Conservation (phyloP, 805 yeast genomes). For the Zygosaccharomyces pseudorouxii region DNA sequence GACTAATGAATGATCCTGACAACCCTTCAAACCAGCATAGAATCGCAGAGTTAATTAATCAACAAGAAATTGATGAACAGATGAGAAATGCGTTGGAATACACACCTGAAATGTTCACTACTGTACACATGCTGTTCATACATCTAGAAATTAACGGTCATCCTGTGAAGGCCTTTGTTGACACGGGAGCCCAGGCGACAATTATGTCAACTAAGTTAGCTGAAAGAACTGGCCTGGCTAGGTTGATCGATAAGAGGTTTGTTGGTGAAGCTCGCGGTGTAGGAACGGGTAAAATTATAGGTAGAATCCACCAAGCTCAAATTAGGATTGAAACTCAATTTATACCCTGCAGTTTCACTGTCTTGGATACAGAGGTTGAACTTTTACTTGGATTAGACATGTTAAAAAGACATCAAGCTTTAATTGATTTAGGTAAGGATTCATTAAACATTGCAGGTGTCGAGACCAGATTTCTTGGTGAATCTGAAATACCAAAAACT, state of each 20-base stretch:
- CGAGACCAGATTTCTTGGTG: conserved; percentile 67
- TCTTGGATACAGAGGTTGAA: conserved; percentile 68
- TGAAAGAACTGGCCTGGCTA: conserved; percentile 60
- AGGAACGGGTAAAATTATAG: conserved; percentile 72
- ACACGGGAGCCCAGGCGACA: conserved; percentile 92
- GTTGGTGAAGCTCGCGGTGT: conserved; percentile 87
- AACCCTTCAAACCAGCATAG: conserved; percentile 62
- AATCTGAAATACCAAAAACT: conserved; percentile 57
- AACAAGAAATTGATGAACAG: conserved; percentile 74
- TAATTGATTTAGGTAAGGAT: conserved; percentile 65
- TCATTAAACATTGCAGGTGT: conserved; percentile 66
- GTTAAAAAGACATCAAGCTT: conserved; percentile 83
- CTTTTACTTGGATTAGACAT: conserved; percentile 84
- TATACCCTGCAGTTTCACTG: conserved; percentile 65
- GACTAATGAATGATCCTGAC: conserved; percentile 61
- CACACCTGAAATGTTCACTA: conserved; percentile 84
- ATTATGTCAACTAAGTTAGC: conserved; percentile 77
- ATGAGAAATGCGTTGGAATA: conserved; percentile 75
- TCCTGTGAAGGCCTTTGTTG: conserved; percentile 88
- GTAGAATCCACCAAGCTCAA: conserved; percentile 86
- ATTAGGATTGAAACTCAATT: conserved; percentile 64
- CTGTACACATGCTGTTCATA: conserved; percentile 80
- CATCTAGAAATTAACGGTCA: conserved; percentile 72
- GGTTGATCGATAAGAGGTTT: conserved; percentile 74
- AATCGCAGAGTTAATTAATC: conserved; percentile 62